These are phyloP conservation scores for Ceratocystis colombiana DNA, from an alignment of 2,329 filamentous ascomycete species.

Conservation along the genomic window DNA sequence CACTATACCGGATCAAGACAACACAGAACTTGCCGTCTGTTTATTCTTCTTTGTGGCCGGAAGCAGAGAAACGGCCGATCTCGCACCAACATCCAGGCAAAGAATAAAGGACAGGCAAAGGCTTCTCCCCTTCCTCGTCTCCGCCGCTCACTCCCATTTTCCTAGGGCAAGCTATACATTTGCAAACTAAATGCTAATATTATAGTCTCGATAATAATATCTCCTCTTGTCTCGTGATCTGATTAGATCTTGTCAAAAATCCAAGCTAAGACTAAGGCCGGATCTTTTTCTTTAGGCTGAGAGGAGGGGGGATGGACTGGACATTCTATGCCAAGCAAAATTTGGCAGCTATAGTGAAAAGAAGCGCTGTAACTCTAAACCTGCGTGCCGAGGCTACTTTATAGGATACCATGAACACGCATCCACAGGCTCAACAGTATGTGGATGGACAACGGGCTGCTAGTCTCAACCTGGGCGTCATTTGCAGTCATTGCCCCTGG, in stretches of 20 bases:
- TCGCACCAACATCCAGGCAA: background rate
- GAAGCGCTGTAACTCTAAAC: constrained; percentile 2
- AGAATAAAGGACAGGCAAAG: background rate
- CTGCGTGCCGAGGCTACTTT: background rate
- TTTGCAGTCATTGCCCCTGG: no score
- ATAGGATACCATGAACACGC: background rate
- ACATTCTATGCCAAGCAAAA: background rate
- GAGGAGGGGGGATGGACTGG: no score
- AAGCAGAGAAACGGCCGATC: background rate
- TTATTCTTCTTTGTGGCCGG: background rate
- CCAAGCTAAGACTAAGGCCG: background rate
- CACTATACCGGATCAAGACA: background rate
- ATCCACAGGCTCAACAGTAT: background rate
- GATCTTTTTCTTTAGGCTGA: background rate
- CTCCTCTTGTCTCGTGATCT: constrained; percentile 4
- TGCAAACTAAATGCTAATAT: background rate
- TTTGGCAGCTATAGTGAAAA: background rate
- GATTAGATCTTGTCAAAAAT: background rate
- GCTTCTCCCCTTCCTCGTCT: background rate
- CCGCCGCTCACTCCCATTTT: background rate
- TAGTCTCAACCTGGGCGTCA: no score
- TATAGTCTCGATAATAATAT: background rate
- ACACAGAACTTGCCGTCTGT: background rate
- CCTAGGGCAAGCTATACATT: background rate
- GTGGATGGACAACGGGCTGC: no score